A percentile compares a stretch with the other conserved stretches of the same genome.
Conservation (phyloP, 108 stramenopile genomes). For the Conticribra weissflogii region DNA sequence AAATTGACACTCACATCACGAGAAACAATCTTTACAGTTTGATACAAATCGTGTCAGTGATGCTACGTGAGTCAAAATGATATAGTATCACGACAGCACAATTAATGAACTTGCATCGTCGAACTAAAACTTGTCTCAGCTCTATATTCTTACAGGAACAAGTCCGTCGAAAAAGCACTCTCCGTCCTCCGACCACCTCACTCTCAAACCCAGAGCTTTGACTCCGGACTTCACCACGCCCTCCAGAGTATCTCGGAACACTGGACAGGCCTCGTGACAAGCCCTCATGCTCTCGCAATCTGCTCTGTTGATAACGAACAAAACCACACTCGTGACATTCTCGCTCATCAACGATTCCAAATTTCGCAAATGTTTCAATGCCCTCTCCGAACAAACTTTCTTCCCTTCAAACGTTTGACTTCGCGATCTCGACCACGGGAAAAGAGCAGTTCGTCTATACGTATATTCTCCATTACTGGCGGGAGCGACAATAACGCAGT, state of each 20-base stretch:
- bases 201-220: slow-evolving; percentile 36
- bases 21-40: too few species aligned
- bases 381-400: slow-evolving; percentile 41
- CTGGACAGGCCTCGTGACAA: slow-evolving; percentile 48
- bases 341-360: slow-evolving; percentile 21
- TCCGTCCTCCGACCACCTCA: slow-evolving; percentile 51
- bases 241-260: slow-evolving; percentile 34
- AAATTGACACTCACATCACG: too few species aligned
- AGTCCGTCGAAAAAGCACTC: slow-evolving; percentile 48
- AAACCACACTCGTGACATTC: slow-evolving; percentile 34
- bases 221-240: slow-evolving; percentile 39
- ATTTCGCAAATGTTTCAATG: slow-evolving; percentile 52
- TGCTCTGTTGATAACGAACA: slow-evolving; percentile 43
- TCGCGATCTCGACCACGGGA: slow-evolving; percentile 37
- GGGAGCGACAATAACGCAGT: slow-evolving; percentile 48
- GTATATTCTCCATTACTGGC: slow-evolving; percentile 1
- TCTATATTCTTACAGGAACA: slow-evolving; percentile 35
- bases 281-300: slow-evolving; percentile 51
- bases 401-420: slow-evolving; percentile 46
- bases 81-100: too few species aligned
- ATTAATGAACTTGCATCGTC: too few species aligned
- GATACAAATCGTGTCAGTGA: too few species aligned
- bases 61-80: too few species aligned
- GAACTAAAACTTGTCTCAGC: too few species aligned
- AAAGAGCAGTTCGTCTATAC: slow-evolving; percentile 36